phyloP scores from a whole-genome alignment of 1,284 basidiomycete genomes.

The Heterobasidion annosum region DNA sequence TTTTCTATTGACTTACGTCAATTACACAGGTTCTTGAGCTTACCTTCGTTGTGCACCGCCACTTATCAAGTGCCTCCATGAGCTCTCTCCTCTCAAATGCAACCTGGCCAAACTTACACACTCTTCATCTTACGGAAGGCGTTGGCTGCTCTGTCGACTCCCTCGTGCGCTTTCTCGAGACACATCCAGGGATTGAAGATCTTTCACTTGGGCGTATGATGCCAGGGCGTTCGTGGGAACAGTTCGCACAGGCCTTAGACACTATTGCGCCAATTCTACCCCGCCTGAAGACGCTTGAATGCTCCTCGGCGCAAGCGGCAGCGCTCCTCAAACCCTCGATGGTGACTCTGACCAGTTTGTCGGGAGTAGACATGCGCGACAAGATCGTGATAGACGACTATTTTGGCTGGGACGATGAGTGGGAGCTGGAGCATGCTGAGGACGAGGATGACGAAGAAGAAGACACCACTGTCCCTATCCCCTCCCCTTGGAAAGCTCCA shows the following conservation, averaged over 20 bases:
- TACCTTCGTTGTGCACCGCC: not conserved
- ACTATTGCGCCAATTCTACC: not conserved
- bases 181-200: not conserved
- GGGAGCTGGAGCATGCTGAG: not conserved
- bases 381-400: not conserved
- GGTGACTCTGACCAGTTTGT: not conserved
- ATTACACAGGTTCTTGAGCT: not conserved
- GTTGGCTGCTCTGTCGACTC: not conserved
- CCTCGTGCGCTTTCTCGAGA: not conserved
- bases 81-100: not conserved
- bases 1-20: not conserved
- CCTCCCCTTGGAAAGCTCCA: not conserved
- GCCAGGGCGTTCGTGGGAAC: not conserved
- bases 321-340: not conserved
- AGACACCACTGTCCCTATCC: not conserved
- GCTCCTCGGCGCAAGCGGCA: not conserved
- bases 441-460: not conserved
- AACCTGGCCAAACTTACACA: not conserved
- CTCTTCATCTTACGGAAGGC: not conserved
- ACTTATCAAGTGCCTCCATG: not conserved
- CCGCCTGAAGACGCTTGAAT: not conserved
- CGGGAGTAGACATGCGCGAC: not conserved
- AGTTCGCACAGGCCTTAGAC: not conserved
- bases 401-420: not conserved
- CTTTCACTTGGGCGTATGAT: not conserved